phyloP scores from a whole-genome alignment of 129 eudicot species.

The Kitagawia praeruptora region DNA sequence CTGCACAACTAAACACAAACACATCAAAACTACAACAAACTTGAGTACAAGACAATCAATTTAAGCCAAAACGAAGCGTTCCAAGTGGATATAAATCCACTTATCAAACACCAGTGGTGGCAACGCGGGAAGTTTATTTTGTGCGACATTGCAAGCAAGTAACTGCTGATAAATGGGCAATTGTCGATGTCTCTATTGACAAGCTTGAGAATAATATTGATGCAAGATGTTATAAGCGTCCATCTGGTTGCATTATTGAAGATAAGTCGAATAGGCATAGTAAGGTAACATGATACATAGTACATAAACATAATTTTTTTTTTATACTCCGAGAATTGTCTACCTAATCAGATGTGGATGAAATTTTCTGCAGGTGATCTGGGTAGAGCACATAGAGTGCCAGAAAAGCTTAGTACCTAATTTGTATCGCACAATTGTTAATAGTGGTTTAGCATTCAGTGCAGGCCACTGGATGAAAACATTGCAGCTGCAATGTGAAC shows the following conservation, averaged over 20 bases:
- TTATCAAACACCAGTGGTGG: slow-evolving; percentile 74
- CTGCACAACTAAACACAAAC: too few relatives aligned
- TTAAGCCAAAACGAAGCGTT: too few relatives aligned
- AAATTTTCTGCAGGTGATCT: slow-evolving; percentile 66
- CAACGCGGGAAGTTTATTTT: slow-evolving; percentile 77
- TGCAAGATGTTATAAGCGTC: slow-evolving; percentile 69
- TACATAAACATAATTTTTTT: not conserved
- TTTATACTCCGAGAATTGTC: not conserved
- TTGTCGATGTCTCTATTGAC: slow-evolving; percentile 83
- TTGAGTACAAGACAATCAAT: too few relatives aligned
- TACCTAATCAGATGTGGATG: not conserved
- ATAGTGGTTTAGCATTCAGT: slow-evolving; percentile 90
- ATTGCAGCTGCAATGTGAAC: slow-evolving; percentile 88
- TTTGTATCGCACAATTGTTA: slow-evolving; percentile 65
- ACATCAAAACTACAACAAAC: too few relatives aligned
- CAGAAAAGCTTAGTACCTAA: slow-evolving; percentile 55
- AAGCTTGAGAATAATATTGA: slow-evolving; percentile 64
- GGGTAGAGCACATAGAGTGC: slow-evolving; percentile 92
- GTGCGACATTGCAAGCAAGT: slow-evolving; percentile 73
- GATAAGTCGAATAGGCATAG: slow-evolving; percentile 86
- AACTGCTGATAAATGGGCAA: slow-evolving; percentile 71
- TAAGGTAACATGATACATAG: slow-evolving; percentile 47
- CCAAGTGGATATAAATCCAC: too few relatives aligned
- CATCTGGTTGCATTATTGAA: slow-evolving; percentile 93
- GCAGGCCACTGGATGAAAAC: slow-evolving; percentile 97